Evolutionary conservation across 2,329 filamentous ascomycete species (phyloP), one percentile per base, ranked within the genome.

Genomic region (Chaetomiaceae sp.): DNA sequence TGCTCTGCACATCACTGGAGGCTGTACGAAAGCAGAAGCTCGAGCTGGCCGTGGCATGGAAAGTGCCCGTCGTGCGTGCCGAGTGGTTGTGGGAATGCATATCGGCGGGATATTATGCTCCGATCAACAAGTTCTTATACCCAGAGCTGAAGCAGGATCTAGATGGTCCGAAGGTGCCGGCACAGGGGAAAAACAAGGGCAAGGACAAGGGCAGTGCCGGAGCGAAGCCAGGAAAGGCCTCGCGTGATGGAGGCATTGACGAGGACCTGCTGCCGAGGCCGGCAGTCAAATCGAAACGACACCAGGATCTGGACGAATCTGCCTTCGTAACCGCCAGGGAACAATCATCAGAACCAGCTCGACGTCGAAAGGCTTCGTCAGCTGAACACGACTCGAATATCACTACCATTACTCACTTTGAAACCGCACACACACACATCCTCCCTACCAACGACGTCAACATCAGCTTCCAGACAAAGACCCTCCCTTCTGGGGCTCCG

Each of bases 51-150:
- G 63, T 80, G 8, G 75, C 83, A 56, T 87, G 86, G 73, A 75
- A 76, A 4, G 84, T 97, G 10, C 87, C 89, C 2, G 80, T 91
- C n/a, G 86, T 97, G 10, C 77, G 77, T 7, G 78, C 80, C 15
- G 78, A 84, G 18, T 98, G 93, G 93, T 71, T 98, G 3, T 93
- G 86, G 83, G 76, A 83, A 42, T 93, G 86, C 54, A 81, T 96
- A 41, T 71, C 74, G 58, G 77, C 69, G 0, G 78, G 78, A 5
- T 68, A 57, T 51, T 65, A 68, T 3, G 63, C 70, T 3, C 71
- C 76, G 1, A 62, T 73, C 35, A 66, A 71, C 32, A 56, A 63
- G 6, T 78, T 67, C 42, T 58, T 77, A 46, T 78, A 74, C 45
- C 63, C 71, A 0, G 70, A 75, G 49, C 58, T 78, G 22, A 65